These are phyloP conservation scores for Basipetospora chlamydospora DNA, from an alignment of 2,329 filamentous ascomycete genomes.

Conservation along the genomic window DNA sequence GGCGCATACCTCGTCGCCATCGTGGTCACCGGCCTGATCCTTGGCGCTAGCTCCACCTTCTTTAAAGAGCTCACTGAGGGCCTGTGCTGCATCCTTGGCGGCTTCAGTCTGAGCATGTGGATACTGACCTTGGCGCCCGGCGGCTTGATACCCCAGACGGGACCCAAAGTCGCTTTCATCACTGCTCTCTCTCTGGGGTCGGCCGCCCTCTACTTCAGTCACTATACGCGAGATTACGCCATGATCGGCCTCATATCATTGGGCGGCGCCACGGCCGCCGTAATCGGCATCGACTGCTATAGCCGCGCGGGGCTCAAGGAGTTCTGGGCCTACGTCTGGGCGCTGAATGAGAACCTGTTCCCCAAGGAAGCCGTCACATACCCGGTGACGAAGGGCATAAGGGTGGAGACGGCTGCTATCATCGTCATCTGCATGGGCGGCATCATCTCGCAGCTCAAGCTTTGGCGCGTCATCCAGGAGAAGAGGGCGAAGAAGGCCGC, in stretches of 20 bases:
- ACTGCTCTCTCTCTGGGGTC: constrained; percentile 50
- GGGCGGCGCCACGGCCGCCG: constrained; percentile 60
- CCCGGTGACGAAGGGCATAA: constrained; percentile 73
- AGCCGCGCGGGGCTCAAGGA: constrained; percentile 84
- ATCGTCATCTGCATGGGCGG: constrained; percentile 62
- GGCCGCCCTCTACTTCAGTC: constrained; percentile 66
- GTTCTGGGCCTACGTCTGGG: constrained; percentile 91
- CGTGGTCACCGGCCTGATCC: constrained; percentile 54
- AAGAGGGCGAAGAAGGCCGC: constrained; percentile 38
- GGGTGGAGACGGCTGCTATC: constrained; percentile 67
- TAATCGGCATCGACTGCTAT: constrained; percentile 84
- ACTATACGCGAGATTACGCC: constrained; percentile 62
- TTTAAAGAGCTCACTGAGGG: constrained; percentile 73
- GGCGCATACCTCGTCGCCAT: constrained; percentile 76
- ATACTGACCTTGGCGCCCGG: constrained; percentile 63
- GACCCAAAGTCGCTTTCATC: constrained; percentile 61
- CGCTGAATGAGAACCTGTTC: constrained; percentile 65
- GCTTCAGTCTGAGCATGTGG: constrained; percentile 85
- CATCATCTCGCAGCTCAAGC: constrained; percentile 67
- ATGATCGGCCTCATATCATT: constrained; percentile 68
- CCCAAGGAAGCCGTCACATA: constrained; percentile 64
- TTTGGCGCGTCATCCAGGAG: constrained; percentile 70
- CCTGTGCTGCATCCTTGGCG: constrained; percentile 74
- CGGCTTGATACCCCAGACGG: constrained; percentile 50
- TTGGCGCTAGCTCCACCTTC: constrained; percentile 60